phyloP scores from a whole-genome alignment of 2,329 filamentous ascomycete genomes.

The Exophiala spinifera region DNA sequence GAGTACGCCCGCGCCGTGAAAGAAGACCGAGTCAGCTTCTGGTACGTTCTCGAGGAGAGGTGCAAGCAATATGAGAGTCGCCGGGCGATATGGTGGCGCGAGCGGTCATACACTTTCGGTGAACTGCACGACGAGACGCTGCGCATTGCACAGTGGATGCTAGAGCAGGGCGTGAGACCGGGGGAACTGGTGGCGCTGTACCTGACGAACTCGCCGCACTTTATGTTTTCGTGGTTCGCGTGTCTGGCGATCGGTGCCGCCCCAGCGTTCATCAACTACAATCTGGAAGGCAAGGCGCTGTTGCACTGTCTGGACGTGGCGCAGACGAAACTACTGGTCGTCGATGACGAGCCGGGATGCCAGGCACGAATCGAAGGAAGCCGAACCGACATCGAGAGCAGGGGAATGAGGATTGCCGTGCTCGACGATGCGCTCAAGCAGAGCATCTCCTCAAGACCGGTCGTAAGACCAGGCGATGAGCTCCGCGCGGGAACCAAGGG shows the following conservation, averaged over 20 bases:
- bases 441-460: slow-evolving; percentile 48
- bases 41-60: slow-evolving; percentile 62
- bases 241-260: slow-evolving; percentile 64
- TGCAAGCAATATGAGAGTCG: slow-evolving; percentile 52
- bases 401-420: slow-evolving; percentile 58
- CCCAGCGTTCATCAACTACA: slow-evolving; percentile 68
- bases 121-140: slow-evolving; percentile 56
- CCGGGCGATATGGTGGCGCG: slow-evolving; percentile 66
- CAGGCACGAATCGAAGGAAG: slow-evolving; percentile 56
- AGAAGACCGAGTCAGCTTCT: slow-evolving; percentile 57
- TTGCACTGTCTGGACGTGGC: slow-evolving; percentile 63
- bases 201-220: slow-evolving; percentile 66
- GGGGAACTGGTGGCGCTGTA: slow-evolving; percentile 64
- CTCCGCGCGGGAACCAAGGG: slow-evolving; percentile 53
- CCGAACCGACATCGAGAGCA: slow-evolving; percentile 44
- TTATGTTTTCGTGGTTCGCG: slow-evolving; percentile 63
- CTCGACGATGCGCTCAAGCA: slow-evolving; percentile 50
- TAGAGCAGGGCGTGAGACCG: slow-evolving; percentile 55
- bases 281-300: slow-evolving; percentile 59
- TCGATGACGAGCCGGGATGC: slow-evolving; percentile 56
- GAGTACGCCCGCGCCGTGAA: slow-evolving; percentile 50
- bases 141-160: slow-evolving; percentile 62
- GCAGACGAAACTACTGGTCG: slow-evolving; percentile 54
- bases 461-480: slow-evolving; percentile 54
- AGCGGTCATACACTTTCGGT: slow-evolving; percentile 58